Percentiles rank a stretch among this genome's conserved stretches.
phyloP scores from a whole-genome alignment of 2,329 filamentous ascomycete genomes.

The Blumeriella jaapii region DNA sequence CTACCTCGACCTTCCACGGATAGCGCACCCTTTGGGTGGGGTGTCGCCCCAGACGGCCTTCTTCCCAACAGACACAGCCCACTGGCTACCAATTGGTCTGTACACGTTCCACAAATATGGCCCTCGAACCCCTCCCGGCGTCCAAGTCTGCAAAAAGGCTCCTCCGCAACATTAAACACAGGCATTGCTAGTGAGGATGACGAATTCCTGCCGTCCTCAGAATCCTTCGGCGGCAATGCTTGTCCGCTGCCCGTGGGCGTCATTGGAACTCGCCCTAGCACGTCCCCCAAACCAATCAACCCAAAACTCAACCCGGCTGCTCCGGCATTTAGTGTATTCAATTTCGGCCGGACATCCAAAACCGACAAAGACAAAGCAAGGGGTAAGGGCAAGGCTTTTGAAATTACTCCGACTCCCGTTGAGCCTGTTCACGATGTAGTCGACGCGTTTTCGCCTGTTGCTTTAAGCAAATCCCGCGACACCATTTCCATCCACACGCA shows the following conservation, averaged over 20 bases:
- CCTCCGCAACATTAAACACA: slow-evolving; percentile 50
- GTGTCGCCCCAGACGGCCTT: slow-evolving; percentile 32
- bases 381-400: slow-evolving; percentile 32
- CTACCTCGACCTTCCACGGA: slow-evolving; percentile 71
- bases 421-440: slow-evolving; percentile 20
- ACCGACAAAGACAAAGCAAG: slow-evolving; percentile 30
- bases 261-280: slow-evolving; percentile 65
- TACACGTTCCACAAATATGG: slow-evolving; percentile 43
- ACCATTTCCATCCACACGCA: slow-evolving; percentile 45
- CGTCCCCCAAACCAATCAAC: slow-evolving; percentile 38
- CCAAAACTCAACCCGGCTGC: slow-evolving; percentile 74
- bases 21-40: slow-evolving; percentile 63
- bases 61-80: slow-evolving; percentile 41
- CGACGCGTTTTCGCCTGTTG: slow-evolving; percentile 32
- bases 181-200: slow-evolving; percentile 53
- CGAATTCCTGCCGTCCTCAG: slow-evolving; percentile 45
- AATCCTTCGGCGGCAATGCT: slow-evolving; percentile 39
- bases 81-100: slow-evolving; percentile 41
- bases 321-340: slow-evolving; percentile 65
- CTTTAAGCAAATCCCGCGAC: slow-evolving; percentile 45
- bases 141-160: slow-evolving; percentile 68
- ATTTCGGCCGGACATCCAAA: slow-evolving; percentile 43
- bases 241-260: slow-evolving; percentile 46
- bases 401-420: slow-evolving; percentile 22
- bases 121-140: slow-evolving; percentile 68